Percentiles rank a stretch among this genome's conserved stretches.
Evolutionary conservation across 805 yeast species (phyloP).

Genomic region (Lipomyces japonicus): DNA sequence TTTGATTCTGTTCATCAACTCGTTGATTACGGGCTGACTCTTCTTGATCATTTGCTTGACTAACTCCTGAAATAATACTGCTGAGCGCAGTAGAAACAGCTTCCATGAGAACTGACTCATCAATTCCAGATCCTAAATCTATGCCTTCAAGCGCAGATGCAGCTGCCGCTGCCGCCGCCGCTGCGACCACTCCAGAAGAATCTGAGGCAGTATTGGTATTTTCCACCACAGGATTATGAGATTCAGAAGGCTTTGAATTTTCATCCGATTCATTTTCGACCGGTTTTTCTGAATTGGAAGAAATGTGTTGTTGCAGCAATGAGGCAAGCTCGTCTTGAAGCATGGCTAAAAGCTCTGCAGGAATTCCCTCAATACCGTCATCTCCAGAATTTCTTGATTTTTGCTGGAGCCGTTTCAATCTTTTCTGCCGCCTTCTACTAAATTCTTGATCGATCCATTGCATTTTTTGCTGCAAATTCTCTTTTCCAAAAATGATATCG

Average conservation of each 20-base stretch:
- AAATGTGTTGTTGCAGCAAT: not conserved
- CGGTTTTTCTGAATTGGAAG: not conserved
- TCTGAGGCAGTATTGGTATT: too few species aligned
- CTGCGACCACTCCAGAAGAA: not conserved
- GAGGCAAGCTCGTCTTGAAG: not conserved
- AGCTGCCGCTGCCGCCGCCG: not conserved
- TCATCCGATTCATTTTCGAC: not conserved
- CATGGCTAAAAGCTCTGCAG: not conserved
- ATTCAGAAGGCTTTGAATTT: not conserved
- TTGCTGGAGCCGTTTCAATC: conserved; percentile 44
- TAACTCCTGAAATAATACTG: conserved; percentile 1
- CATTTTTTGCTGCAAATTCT: conserved; percentile 48
- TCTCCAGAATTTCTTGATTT: not conserved
- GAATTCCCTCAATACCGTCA: not conserved
- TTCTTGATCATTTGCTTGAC: conserved; percentile 5
- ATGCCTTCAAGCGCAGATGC: conserved; percentile 1
- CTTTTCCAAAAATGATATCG: conserved; percentile 57
- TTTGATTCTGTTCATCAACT: conserved; percentile 1
- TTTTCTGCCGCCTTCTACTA: conserved; percentile 56
- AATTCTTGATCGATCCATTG: conserved; percentile 78
- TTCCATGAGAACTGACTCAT: conserved; percentile 5
- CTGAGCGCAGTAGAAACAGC: conserved; percentile 7
- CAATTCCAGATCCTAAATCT: not conserved
- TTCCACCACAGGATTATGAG: not conserved
- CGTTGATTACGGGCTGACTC: conserved; percentile 1